Base-by-base conservation (phyloP, 169 alveolate species). In the Plasmodium fragile region DNA sequence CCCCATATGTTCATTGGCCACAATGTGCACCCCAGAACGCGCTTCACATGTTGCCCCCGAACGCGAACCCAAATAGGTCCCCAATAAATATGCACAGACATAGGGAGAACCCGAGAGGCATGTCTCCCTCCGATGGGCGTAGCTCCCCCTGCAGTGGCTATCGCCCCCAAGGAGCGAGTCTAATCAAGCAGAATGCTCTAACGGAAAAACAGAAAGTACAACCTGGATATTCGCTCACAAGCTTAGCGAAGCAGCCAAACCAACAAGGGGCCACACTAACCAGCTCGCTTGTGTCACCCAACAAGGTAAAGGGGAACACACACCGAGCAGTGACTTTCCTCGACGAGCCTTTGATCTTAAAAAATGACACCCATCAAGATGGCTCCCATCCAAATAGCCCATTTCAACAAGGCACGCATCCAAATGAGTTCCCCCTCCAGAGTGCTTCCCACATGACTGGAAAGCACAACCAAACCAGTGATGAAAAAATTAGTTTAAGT, bases 301-400 rank as follows among this genome's bases (percentile, higher is more conserved):
- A 81, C 16, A 81, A 52, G 59, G 69, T 65, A 18, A 65, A 65
- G 36, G 75, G 75, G 36, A 65, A 65, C 75, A 81, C 36, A 34
- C 53, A 81, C 6, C 25, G 25, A 10, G 25, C 83, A 52, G 78
- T 81, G n/a, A 36, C 75, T 65, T 65, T 65, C 30, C 75, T 65
- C 4, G 36, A 65, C n/a, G 75, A 65, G n/a, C 30, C 75, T 7
- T 25, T 10, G n/a, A 65, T 65, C 18, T 22, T 25, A 65, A 18
- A 65, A 65, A 65, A 25, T 5, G 36, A 22, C 75, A 7, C 75
- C n/a, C 36, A 18, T 65, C 36, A 49, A 0, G 22, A 16, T 49
- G 59, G 59, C 1, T 1, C 16, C 3, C 52, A 41, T 41, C 1
- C 1, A 41, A 41, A 41, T 41, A 8, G 16, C 16, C 52, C 52